Percentiles rank a stretch among this genome's conserved stretches.
These are phyloP conservation scores for Eucalyptus urophylla DNA, from an alignment of 345 rosid species.

Conservation along the genomic window DNA sequence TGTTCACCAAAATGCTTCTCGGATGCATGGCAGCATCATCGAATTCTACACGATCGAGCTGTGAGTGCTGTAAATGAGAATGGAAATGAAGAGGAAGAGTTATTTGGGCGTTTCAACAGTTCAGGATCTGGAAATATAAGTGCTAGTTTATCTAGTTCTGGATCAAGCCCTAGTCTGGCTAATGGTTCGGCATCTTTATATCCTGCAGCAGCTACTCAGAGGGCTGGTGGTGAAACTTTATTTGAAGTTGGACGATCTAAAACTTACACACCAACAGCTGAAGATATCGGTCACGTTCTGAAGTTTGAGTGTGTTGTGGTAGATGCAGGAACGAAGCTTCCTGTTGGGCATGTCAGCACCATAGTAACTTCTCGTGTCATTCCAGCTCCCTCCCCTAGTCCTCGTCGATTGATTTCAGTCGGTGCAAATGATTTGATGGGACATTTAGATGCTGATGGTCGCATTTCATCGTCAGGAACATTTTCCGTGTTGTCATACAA, in stretches of 20 bases:
- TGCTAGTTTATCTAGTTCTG: slow-evolving; percentile 50
- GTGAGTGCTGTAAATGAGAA: slow-evolving; percentile 36
- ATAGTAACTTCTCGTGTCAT: slow-evolving; percentile 85
- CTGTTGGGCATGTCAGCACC: slow-evolving; percentile 56
- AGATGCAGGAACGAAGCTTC: slow-evolving; percentile 61
- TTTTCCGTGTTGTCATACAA: slow-evolving; percentile 51
- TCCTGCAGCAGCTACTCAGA: slow-evolving; percentile 56
- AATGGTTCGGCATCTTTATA: slow-evolving; percentile 68
- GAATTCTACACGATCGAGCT: slow-evolving; percentile 37
- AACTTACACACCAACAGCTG: slow-evolving; percentile 38
- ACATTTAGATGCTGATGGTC: slow-evolving; percentile 65
- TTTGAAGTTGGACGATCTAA: slow-evolving; percentile 41
- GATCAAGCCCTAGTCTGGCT: slow-evolving; percentile 53
- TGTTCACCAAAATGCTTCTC: slow-evolving; percentile 90
- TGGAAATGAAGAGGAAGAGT: slow-evolving; percentile 42
- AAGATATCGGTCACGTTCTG: slow-evolving; percentile 44
- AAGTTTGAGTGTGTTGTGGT: slow-evolving; percentile 91
- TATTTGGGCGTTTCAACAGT: slow-evolving; percentile 68
- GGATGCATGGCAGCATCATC: slow-evolving; percentile 70
- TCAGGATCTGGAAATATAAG: slow-evolving; percentile 51
- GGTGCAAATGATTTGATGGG: slow-evolving; percentile 50
- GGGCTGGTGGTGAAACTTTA: slow-evolving; percentile 37
- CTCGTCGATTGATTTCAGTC: slow-evolving; percentile 72
- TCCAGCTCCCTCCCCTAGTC: slow-evolving; percentile 97
- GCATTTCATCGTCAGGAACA: slow-evolving; percentile 47